Evolutionary conservation across 805 yeast species (phyloP).

Genomic region (Isabelozyma pseudorhagii): DNA sequence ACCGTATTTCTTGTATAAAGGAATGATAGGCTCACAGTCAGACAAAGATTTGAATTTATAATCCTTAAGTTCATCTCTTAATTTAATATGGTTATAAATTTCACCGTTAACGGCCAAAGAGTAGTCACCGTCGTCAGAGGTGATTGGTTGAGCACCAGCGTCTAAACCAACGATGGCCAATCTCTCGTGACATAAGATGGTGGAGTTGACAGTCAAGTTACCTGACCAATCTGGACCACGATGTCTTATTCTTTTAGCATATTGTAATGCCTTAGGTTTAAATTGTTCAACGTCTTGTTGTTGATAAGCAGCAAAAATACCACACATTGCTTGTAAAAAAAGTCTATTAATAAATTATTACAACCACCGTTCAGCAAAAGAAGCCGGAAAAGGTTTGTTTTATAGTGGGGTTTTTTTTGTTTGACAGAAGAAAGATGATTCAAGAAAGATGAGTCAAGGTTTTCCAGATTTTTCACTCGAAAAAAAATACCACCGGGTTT

Average conservation of each 20-base stretch:
- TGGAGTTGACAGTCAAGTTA: constrained; percentile 70
- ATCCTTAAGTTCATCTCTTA: constrained; percentile 71
- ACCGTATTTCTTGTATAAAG: constrained; percentile 82
- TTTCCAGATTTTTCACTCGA: background rate
- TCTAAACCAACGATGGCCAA: constrained; percentile 96
- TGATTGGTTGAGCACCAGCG: constrained; percentile 97
- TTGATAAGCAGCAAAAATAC: constrained; percentile 90
- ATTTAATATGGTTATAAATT: constrained; percentile 91
- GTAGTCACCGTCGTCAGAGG: constrained; percentile 70
- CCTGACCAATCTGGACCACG: constrained; percentile 99
- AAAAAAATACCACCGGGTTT: background rate
- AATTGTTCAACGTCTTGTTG: constrained; percentile 76
- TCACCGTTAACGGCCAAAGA: constrained; percentile 93
- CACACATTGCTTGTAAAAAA: constrained; percentile 66
- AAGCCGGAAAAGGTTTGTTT: background rate
- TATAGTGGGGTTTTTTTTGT: background rate
- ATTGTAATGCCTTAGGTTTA: constrained; percentile 84
- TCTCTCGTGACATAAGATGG: constrained; percentile 92
- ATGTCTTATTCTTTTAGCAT: constrained; percentile 92
- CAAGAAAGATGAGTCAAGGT: background rate
- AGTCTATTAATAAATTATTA: background rate
- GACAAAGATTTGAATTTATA: constrained; percentile 81
- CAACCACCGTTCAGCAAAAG: background rate
- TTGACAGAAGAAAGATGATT: background rate
- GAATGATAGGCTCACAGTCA: constrained; percentile 98